A percentile compares a stretch with the other conserved stretches of the same genome.
These are phyloP conservation scores for Asclepias syriaca DNA, from an alignment of 257 asterid species.

Conservation along the genomic window DNA sequence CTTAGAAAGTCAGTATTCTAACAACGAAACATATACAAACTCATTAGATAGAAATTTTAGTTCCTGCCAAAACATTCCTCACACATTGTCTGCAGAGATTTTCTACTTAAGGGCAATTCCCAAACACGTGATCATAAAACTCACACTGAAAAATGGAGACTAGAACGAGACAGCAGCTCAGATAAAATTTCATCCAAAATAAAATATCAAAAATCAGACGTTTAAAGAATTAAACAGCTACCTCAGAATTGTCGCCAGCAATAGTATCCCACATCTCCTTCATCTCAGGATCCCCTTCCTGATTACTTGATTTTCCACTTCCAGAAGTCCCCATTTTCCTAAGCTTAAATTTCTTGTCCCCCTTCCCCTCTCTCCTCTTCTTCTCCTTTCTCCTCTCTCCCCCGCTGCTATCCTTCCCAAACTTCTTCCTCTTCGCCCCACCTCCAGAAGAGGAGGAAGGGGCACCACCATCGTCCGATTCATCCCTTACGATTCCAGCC, in stretches of 20 bases:
- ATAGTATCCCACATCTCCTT: constrained; percentile 97
- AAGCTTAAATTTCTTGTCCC: constrained; percentile 45
- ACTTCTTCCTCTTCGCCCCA: too few species aligned
- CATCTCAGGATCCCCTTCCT: constrained; percentile 79
- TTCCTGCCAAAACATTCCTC: neutral
- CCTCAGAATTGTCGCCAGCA: constrained; percentile 59
- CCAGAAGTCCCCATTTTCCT: constrained; percentile 41
- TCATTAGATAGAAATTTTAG: neutral
- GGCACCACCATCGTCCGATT: too few species aligned
- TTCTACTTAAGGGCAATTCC: neutral
- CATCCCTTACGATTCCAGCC: too few species aligned
- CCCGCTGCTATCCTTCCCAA: too few species aligned
- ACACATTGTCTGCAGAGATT: neutral
- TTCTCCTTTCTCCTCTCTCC: constrained; percentile 43
- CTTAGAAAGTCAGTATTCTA: neutral
- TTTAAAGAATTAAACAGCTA: constrained; percentile 4
- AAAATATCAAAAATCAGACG: neutral
- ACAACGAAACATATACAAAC: neutral
- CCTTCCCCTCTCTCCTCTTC: constrained; percentile 37
- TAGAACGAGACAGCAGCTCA: neutral
- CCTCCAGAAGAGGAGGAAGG: too few species aligned
- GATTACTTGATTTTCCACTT: constrained; percentile 52
- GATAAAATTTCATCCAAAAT: neutral
- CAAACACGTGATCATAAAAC: neutral
- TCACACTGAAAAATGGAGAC: neutral